Base-by-base conservation (phyloP, 202 grass and related monocot species). In the Schoenoplectus triqueter region DNA sequence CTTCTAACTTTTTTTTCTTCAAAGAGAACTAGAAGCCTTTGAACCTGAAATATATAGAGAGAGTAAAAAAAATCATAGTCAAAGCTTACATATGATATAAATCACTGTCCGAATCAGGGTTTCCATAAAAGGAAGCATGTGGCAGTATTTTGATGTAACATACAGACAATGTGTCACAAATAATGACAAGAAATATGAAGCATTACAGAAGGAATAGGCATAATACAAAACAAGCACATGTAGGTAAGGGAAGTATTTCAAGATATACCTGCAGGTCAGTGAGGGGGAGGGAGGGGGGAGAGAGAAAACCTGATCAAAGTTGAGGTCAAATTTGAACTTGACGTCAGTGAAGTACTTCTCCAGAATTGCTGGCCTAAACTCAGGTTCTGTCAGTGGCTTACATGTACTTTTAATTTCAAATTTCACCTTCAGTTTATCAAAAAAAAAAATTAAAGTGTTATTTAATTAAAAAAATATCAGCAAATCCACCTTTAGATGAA, bases 241-340 rank as follows among this genome's bases (percentile, higher is more conserved):
- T 87, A 66, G 2, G 68, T 42, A 18, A 61, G 63, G 50, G 61
- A 79, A 7, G 87, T 46, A 60, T 80, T 86, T 87, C 22, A 57
- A 88, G 5, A n/a, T 76, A 64, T 22, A 73, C 48, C 17, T 13
- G n/a, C 14, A 60, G 7, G 75, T 5, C 10, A 11, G 60, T 3
- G 61, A 19, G 9, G n/a, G 51, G 50, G 0, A 15, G 15, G 31
- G 62, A 40, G 17, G n/a, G 62, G 39, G 80, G 31, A 69, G 45
- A 69, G 5, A 69, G 45, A 69, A 2, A 84, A 92, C 92, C 92
- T 94, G 90, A 39, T 89, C n/a, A 49, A 66, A 66, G 52, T 88
- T 92, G 87, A 94, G 90, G 56, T 90, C 86, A 7, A 92, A 90
- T 81, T 88, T 90, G 82, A 94, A 94, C 84, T 92, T 94, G 6